Base-by-base conservation (phyloP, 208 protist species). In the Leishmania lainsoni region DNA sequence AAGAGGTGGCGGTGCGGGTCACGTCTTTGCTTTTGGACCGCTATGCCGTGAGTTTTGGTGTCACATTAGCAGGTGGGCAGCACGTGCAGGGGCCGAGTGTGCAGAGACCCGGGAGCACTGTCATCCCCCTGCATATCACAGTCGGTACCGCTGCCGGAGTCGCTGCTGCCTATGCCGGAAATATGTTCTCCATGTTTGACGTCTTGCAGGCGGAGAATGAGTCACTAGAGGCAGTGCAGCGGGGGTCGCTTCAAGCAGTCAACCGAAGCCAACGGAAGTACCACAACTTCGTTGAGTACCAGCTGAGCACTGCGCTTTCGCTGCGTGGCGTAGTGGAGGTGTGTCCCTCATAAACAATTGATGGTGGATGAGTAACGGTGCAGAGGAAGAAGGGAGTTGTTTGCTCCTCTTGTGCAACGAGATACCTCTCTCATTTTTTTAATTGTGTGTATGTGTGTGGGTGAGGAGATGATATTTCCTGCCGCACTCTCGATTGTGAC, bases 231-330 rank as follows among this genome's bases (percentile, higher is more conserved):
- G 59, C 39, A 39, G 58, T 68, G 48, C 79, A 79, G 69, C 74
- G 54, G 8, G 75, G 65, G n/a, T 39, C 81, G 58, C 22, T 61
- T 45, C 56, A 26, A 32, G 26, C 42, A 29, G 91, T 91, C 14
- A 90, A 83, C 54, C 89, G 93, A n/a, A 97, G 94, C 83, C 83
- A 89, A 17, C 59, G 86, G n/a, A 97, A 97, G 79, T 97, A 91
- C 79, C 88, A 92, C 82, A 97, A 97, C 83, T 97, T 96, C 80
- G 74, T 92, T 22, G 85, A 89, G 35, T 79, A 69, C 49, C 52
- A 51, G 39, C 73, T 91, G n/a, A 52, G 12, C 35, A 70, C 54
- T 3, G 75, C 61, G 39, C 35, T 91, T 48, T 22, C 51, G 61
- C 56, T 87, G 54, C 32, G 29, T 29, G 87, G 83, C 26, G 79